Evolutionary conservation across 768 basidiomycete species (phyloP).

Genomic region (Xerocomellus dryophilus): DNA sequence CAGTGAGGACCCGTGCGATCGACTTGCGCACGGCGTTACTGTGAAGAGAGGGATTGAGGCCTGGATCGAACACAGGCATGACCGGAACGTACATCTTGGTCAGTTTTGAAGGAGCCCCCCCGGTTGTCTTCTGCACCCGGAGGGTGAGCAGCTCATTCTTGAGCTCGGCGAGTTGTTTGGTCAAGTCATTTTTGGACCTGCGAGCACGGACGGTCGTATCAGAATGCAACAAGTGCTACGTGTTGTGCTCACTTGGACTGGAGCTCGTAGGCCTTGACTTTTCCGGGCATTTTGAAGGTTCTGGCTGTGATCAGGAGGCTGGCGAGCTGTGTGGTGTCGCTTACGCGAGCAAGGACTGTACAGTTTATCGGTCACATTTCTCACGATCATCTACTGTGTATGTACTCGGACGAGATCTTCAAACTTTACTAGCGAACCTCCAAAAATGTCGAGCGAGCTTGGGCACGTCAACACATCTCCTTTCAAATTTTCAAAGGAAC

Average conservation of each 20-base stretch:
- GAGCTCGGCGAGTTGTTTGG: conserved; percentile 89
- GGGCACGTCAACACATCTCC: background rate
- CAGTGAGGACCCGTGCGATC: conserved; percentile 95
- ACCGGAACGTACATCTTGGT: conserved; percentile 83
- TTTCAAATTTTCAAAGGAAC: background rate
- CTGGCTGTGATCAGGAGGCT: conserved; percentile 32
- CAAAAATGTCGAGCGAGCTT: conserved; percentile 69
- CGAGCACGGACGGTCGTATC: conserved; percentile 15
- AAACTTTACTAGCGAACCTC: conserved; percentile 61
- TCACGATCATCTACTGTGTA: conserved; percentile 21
- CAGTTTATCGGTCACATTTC: conserved; percentile 45
- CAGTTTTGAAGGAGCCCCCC: conserved; percentile 92
- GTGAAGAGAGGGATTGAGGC: background rate
- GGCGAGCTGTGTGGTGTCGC: conserved; percentile 29
- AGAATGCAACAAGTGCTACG: background rate
- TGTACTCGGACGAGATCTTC: conserved; percentile 42
- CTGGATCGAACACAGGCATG: background rate
- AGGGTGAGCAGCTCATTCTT: conserved; percentile 92
- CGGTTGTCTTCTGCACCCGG: conserved; percentile 97
- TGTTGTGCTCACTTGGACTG: conserved; percentile 76
- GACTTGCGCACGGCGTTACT: conserved; percentile 97
- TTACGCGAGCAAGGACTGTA: conserved; percentile 35
- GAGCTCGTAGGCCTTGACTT: conserved; percentile 96
- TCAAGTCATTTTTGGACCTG: conserved; percentile 96
- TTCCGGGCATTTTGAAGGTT: conserved; percentile 70